These are phyloP conservation scores for Leccinum ochraceum DNA, from an alignment of 768 basidiomycete genomes.

Conservation along the genomic window DNA sequence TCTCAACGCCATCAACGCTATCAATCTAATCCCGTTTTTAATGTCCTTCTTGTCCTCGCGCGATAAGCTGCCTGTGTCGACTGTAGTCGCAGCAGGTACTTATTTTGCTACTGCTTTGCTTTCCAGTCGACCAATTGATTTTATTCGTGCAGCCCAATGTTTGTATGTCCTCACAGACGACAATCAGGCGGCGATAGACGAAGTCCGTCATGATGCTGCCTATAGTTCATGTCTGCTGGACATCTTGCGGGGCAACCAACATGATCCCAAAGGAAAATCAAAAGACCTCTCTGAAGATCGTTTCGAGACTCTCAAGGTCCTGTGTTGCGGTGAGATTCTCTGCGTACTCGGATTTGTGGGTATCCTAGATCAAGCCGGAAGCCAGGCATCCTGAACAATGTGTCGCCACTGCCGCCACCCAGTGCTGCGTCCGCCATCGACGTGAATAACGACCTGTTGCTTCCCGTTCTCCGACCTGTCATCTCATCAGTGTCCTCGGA, in stretches of 20 bases:
- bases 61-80: constrained; percentile 64
- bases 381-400: constrained; percentile 73
- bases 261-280: constrained; percentile 37
- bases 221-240: constrained; percentile 68
- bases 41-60: constrained; percentile 85
- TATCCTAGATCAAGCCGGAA: constrained; percentile 1
- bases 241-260: constrained; percentile 47
- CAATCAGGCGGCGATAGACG: constrained; percentile 72
- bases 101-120: constrained; percentile 11
- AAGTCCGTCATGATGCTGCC: constrained; percentile 57
- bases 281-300: constrained; percentile 51
- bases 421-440: constrained; percentile 61
- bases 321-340: constrained; percentile 62
- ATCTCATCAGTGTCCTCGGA: constrained; percentile 59
- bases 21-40: constrained; percentile 77
- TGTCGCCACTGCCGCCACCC: constrained; percentile 74
- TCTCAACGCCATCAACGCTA: constrained; percentile 70
- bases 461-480: constrained; percentile 70
- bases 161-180: constrained; percentile 93
- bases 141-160: constrained; percentile 67
- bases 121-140: neutral
- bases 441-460: constrained; percentile 67
- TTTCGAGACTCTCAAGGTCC: constrained; percentile 54
- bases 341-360: neutral
- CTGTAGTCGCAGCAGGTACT: constrained; percentile 79